These are phyloP conservation scores for Hymenoscyphus repandus DNA, from an alignment of 2,329 filamentous ascomycete species.

Conservation along the genomic window DNA sequence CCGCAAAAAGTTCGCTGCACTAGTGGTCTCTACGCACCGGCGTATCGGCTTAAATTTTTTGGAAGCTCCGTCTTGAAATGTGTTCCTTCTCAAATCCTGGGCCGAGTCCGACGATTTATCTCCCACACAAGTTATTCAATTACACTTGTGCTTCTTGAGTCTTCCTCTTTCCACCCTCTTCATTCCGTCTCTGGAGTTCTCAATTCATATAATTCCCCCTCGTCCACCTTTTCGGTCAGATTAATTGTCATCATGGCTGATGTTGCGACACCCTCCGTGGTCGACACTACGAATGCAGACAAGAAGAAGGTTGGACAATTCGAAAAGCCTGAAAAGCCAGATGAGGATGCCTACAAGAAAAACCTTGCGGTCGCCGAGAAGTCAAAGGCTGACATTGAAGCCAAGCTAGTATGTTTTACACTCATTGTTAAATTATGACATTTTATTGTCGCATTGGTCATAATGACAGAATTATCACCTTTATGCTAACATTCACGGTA, in stretches of 20 bases:
- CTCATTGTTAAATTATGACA: neutral
- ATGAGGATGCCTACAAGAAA: slow-evolving; percentile 79
- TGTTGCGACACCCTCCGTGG: slow-evolving; percentile 34
- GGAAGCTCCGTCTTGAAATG: neutral
- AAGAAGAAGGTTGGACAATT: slow-evolving; percentile 32
- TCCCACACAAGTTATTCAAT: slow-evolving; percentile 23
- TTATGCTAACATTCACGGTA: slow-evolving; percentile 36
- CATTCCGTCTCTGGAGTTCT: neutral
- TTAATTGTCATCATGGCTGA: slow-evolving; percentile 41
- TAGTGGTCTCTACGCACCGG: neutral
- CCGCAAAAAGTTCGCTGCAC: neutral
- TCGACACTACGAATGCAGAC: slow-evolving; percentile 32
- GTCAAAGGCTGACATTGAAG: slow-evolving; percentile 73
- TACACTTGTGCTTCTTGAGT: slow-evolving; percentile 13
- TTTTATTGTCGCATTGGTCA: neutral
- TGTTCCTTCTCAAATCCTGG: slow-evolving; percentile 1
- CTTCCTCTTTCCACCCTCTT: neutral
- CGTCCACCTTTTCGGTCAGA: neutral
- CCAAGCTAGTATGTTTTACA: slow-evolving; percentile 52
- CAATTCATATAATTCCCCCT: neutral
- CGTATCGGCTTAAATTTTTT: neutral
- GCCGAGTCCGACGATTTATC: neutral
- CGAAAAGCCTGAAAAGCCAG: slow-evolving; percentile 74
- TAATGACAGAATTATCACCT: neutral
- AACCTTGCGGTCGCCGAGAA: slow-evolving; percentile 78